A percentile compares a stretch with the other conserved stretches of the same genome.
Evolutionary conservation across 768 basidiomycete genomes (phyloP).

Genomic region (Lactarius pseudohatsudake): DNA sequence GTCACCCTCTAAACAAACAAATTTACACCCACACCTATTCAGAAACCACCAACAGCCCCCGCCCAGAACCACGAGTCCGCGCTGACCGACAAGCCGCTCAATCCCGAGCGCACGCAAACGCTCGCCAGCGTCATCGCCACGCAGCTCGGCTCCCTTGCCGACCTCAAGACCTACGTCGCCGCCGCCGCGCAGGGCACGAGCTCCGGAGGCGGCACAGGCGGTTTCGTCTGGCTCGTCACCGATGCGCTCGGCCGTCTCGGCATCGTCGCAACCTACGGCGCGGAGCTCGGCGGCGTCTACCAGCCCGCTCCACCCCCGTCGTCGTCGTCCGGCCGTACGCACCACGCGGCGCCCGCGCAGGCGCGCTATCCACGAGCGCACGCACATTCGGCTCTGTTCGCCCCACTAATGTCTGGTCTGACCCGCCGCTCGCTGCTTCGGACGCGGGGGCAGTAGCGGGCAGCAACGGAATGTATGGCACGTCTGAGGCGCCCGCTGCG

Average conservation of each 20-base stretch:
- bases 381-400: no score
- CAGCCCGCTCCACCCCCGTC: conserved; percentile 9
- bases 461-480: no score
- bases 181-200: conserved; percentile 70
- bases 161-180: conserved; percentile 73
- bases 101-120: conserved; percentile 36
- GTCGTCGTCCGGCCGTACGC: conserved; percentile 14
- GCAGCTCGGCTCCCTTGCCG: conserved; percentile 61
- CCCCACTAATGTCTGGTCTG: no score
- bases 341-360: conserved; percentile 4
- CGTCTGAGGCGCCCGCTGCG: no score
- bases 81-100: conserved; percentile 36
- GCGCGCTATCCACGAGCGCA: no score
- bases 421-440: no score
- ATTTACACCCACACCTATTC: neutral
- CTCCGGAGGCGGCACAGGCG: conserved; percentile 72
- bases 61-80: conserved; percentile 36
- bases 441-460: no score
- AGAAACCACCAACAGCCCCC: conserved; percentile 39
- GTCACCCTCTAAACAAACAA: neutral
- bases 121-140: conserved; percentile 41
- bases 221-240: conserved; percentile 87
- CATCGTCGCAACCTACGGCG: conserved; percentile 82
- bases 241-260: conserved; percentile 62
- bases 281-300: conserved; percentile 34